Conservation (phyloP, 306 rosid genomes). For the Astragalus glycyphyllos region DNA sequence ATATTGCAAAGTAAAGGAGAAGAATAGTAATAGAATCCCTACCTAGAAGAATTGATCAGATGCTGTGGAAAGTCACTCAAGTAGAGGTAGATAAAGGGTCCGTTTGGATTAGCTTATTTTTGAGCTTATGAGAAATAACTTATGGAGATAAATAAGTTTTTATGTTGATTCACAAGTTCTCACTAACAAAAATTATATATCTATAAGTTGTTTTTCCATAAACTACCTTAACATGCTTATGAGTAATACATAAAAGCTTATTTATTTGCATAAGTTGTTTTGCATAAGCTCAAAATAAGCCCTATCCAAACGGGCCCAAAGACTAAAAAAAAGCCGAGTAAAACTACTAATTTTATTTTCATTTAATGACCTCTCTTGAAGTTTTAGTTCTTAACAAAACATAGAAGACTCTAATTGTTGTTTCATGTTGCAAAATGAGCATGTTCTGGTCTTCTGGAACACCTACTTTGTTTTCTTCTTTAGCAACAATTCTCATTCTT, state of each 20-base stretch:
- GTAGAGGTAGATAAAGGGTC: background rate
- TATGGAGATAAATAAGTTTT: no score
- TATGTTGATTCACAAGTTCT: no score
- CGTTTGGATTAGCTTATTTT: no score
- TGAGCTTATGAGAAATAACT: no score
- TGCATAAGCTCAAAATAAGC: no score
- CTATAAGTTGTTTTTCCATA: no score
- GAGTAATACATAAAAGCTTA: no score
- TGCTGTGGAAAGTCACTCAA: background rate
- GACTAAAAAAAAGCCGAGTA: background rate
- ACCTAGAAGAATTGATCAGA: slow-evolving; percentile 9
- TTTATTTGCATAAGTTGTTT: no score
- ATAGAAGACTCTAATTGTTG: background rate
- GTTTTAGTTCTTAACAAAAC: background rate
- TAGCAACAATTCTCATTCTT: slow-evolving; percentile 15
- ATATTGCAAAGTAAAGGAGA: slow-evolving; percentile 11
- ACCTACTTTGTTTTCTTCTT: slow-evolving; percentile 8
- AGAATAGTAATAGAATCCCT: background rate
- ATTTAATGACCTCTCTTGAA: slow-evolving; percentile 16
- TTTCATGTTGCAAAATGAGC: slow-evolving; percentile 5
- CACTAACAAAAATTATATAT: no score
- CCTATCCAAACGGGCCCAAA: no score
- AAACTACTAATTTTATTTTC: background rate
- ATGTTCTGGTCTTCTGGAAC: background rate
- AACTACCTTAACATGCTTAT: no score